phyloP scores from a whole-genome alignment of 1,284 basidiomycete species.

The Exobasidium rhododendri region DNA sequence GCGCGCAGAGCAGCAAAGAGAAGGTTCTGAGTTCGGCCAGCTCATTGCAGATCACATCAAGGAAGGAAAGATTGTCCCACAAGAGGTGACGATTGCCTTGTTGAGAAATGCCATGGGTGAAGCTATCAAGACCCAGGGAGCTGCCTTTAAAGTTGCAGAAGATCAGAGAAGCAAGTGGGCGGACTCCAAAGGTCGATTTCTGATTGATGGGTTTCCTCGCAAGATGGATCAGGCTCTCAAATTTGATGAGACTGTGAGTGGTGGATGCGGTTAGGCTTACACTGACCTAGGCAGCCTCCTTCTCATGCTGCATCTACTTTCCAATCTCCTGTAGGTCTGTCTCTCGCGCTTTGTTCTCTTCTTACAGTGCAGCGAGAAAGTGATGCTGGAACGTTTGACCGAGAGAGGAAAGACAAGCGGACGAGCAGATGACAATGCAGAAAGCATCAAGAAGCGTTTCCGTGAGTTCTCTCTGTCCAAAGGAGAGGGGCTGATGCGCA shows the following conservation, averaged over 20 bases:
- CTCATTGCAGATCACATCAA: conserved; percentile 86
- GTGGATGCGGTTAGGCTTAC: not conserved
- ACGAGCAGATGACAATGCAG: conserved; percentile 89
- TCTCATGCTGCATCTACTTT: conserved; percentile 3
- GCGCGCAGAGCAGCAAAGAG: conserved; percentile 84
- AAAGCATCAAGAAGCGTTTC: conserved; percentile 96
- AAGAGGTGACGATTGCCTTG: conserved; percentile 93
- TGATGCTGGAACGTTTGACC: conserved; percentile 80
- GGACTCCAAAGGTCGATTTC: conserved; percentile 75
- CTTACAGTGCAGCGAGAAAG: conserved; percentile 82
- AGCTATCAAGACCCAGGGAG: conserved; percentile 58
- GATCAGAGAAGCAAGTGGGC: conserved; percentile 63
- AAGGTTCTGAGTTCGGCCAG: conserved; percentile 78
- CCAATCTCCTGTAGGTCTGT: conserved; percentile 72
- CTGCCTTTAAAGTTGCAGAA: conserved; percentile 23
- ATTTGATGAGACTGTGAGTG: conserved; percentile 80
- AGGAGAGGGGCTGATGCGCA: not conserved
- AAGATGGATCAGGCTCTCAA: conserved; percentile 96
- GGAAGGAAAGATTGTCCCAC: conserved; percentile 92
- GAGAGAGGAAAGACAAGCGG: conserved; percentile 91
- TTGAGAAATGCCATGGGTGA: conserved; percentile 86
- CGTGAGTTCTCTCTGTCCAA: conserved; percentile 65
- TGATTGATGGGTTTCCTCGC: conserved; percentile 95
- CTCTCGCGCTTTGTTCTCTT: conserved; percentile 76
- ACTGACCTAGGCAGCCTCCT: conserved; percentile 1